Evolutionary conservation across 495 filamentous ascomycete genomes (phyloP), one percentile per base, ranked within the genome.

Genomic region (Cryomyces antarcticus): DNA sequence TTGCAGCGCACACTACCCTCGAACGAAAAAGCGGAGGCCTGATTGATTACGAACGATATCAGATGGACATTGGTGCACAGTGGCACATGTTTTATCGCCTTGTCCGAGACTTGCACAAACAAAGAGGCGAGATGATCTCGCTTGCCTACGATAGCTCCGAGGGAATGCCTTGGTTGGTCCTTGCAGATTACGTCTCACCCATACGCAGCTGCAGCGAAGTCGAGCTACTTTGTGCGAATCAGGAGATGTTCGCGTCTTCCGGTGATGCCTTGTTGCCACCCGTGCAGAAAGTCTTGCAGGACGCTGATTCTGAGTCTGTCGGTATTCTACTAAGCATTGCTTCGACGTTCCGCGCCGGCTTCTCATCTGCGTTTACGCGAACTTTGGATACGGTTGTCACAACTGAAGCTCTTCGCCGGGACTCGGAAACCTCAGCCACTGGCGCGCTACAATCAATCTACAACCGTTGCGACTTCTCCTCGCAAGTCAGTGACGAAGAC

Each of bases 51-150:
- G 67, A 74, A 10, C 71, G 76, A 36, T 87, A 80, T 56, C 69
- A 75, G 36, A 59, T 61, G 29, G 74, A 79, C 30, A 77, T 77
- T 35, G 75, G 86, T 54, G 64, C 76, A 6, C 87, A 95, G 53
- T 97, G 89, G 92, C 73, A 78, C 36, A 70, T 82, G 37, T 92
- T 89, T 60, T 89, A 81, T 62, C 77, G 87, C 35, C 68, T 95
- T 24, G 68, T 87, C 39, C 65, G 75, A 9, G 87, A 96, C 53
- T 69, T 99, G 24, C 80, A 99, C 52, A 85, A 78, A 46, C 76
- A 81, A 46, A 70, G 86, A 52, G 76, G 78, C 5, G 84, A 93
- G 52, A 72, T 78, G 3, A 55, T 93, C 34, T 74, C 82, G 4
- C 61, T 96, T 30, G 72, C 74, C 0, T 79, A 77, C 47, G 92